phyloP scores from a whole-genome alignment of 768 basidiomycete species.

The Dacryopinax primogenitus region DNA sequence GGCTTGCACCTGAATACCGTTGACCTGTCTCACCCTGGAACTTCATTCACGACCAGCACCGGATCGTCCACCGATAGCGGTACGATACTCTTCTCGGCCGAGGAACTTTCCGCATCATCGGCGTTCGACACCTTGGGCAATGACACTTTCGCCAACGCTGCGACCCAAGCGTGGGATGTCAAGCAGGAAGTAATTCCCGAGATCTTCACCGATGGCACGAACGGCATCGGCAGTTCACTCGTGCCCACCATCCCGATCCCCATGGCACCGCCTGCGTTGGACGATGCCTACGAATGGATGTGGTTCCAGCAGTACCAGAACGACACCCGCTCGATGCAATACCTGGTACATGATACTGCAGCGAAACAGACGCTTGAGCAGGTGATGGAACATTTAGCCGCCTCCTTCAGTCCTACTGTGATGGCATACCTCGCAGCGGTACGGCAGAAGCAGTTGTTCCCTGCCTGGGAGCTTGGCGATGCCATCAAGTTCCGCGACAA shows the following conservation, averaged over 20 bases:
- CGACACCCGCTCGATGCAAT: neutral
- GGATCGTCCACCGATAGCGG: neutral
- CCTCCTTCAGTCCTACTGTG: neutral
- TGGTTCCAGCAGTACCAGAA: constrained; percentile 9
- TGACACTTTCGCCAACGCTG: neutral
- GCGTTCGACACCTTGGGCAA: neutral
- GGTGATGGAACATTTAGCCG: neutral
- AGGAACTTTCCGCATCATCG: neutral
- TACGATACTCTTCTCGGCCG: neutral
- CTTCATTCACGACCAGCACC: neutral
- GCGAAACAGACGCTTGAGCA: neutral
- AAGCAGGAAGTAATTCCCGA: neutral
- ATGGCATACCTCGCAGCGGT: neutral
- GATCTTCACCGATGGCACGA: neutral
- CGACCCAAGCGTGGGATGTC: neutral
- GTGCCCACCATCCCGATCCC: neutral
- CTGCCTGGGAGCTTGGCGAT: neutral
- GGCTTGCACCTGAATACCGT: constrained; percentile 1
- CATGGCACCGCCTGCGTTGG: neutral
- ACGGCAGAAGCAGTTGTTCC: constrained; percentile 3
- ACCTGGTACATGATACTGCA: neutral
- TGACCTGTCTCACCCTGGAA: neutral
- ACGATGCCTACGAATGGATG: constrained; percentile 4
- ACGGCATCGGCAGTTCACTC: neutral
- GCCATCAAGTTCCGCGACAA: neutral